phyloP scores from a whole-genome alignment of 257 asterid genomes.

The Striga asiatica region DNA sequence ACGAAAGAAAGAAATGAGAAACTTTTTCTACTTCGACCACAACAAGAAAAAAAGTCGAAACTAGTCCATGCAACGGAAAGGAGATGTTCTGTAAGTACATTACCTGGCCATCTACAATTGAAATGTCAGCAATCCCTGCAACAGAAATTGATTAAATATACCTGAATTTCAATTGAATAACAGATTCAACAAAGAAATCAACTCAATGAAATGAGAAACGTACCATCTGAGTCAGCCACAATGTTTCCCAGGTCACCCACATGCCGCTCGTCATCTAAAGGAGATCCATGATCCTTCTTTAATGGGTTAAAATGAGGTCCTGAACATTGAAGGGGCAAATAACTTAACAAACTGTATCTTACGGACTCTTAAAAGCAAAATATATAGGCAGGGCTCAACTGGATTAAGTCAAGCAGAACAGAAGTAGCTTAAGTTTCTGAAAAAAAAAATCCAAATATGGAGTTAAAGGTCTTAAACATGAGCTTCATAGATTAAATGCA shows the following conservation, averaged over 20 bases:
- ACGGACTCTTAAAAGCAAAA: background rate
- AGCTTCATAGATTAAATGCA: background rate
- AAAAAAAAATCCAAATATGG: background rate
- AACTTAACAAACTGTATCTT: background rate
- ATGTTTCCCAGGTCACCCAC: constrained; percentile 88
- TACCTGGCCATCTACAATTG: constrained; percentile 60
- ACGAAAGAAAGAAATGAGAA: background rate
- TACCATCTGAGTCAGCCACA: constrained; percentile 66
- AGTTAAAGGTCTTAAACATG: too few relatives aligned
- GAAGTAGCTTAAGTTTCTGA: background rate
- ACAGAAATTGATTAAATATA: constrained; percentile 2
- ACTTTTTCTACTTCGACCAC: background rate
- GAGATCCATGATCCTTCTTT: constrained; percentile 78
- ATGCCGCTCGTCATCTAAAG: constrained; percentile 62
- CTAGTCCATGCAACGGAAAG: background rate
- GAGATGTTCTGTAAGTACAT: too few relatives aligned
- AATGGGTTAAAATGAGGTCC: constrained; percentile 93
- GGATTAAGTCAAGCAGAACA: background rate
- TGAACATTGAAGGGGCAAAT: constrained; percentile 15
- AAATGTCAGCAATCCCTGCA: constrained; percentile 69
- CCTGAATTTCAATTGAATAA: background rate
- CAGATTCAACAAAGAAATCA: background rate
- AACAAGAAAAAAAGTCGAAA: too few relatives aligned
- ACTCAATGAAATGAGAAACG: background rate
- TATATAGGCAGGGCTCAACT: background rate